Conservation (phyloP, 108 stramenopile genomes). For the Chaetoceros tenuissimus region DNA sequence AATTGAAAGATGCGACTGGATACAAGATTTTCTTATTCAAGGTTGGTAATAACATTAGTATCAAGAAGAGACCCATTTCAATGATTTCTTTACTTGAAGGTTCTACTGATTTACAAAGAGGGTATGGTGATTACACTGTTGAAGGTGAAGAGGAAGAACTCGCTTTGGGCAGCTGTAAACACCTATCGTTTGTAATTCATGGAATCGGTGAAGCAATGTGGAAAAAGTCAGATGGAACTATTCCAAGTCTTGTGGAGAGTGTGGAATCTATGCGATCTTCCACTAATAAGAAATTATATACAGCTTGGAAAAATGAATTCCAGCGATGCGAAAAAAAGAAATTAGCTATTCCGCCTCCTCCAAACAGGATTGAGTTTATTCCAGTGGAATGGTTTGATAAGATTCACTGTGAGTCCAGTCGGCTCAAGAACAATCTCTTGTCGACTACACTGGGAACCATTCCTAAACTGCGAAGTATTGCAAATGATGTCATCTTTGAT, state of each 20-base stretch:
- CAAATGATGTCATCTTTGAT: conserved; percentile 78
- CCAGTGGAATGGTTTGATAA: conserved; percentile 82
- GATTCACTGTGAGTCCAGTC: conserved; percentile 47
- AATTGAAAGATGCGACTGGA: conserved; percentile 29
- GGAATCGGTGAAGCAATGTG: conserved; percentile 87
- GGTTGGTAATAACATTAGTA: conserved; percentile 26
- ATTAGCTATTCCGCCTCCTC: conserved; percentile 35
- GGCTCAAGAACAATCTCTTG: conserved; percentile 54
- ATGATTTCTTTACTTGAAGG: background rate
- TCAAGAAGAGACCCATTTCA: conserved; percentile 23
- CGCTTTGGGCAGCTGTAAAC: conserved; percentile 49
- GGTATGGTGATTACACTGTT: conserved; percentile 46
- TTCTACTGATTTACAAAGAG: conserved; percentile 51
- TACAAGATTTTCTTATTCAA: conserved; percentile 27
- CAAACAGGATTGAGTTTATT: conserved; percentile 72
- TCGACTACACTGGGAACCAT: conserved; percentile 67
- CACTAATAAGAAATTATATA: conserved; percentile 47
- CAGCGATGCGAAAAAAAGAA: conserved; percentile 29
- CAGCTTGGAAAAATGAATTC: conserved; percentile 58
- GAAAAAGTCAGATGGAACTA: conserved; percentile 34
- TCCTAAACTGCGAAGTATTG: conserved; percentile 67
- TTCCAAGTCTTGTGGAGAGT: conserved; percentile 37
- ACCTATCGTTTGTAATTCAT: conserved; percentile 83
- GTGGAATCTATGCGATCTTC: conserved; percentile 31
- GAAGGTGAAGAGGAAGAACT: conserved; percentile 79